Evolutionary conservation across 176 grass and related monocot species (phyloP).

Genomic region (Elymus sibiricus): DNA sequence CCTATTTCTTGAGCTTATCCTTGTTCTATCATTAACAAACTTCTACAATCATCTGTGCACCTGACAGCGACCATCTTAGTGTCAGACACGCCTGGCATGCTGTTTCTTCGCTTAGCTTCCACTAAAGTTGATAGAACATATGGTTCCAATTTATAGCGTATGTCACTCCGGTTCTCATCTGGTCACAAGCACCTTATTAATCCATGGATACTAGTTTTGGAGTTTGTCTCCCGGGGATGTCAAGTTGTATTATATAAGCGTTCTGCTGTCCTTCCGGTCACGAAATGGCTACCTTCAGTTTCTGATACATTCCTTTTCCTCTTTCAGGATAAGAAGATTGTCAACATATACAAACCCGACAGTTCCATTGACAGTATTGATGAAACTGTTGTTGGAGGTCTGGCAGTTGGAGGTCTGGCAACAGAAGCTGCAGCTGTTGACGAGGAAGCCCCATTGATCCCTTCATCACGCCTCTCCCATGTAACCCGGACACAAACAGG

Average conservation of each 20-base stretch:
- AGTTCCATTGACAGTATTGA: slow-evolving; percentile 39
- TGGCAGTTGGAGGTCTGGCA: slow-evolving; percentile 27
- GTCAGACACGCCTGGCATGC: neutral
- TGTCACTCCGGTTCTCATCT: neutral
- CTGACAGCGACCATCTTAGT: neutral
- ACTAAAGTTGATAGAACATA: neutral
- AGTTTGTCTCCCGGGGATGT: neutral
- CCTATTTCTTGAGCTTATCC: slow-evolving; percentile 1
- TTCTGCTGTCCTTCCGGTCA: neutral
- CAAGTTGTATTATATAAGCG: neutral
- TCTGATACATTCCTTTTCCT: neutral
- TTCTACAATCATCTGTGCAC: neutral
- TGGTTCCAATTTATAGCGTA: neutral
- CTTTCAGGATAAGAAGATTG: slow-evolving; percentile 70
- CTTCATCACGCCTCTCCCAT: slow-evolving; percentile 61
- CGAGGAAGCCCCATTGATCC: slow-evolving; percentile 80
- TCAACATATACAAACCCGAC: slow-evolving; percentile 48
- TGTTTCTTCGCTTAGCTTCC: slow-evolving; percentile 3
- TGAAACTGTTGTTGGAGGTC: slow-evolving; percentile 29
- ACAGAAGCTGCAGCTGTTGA: slow-evolving; percentile 54
- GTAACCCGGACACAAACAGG: slow-evolving; percentile 71
- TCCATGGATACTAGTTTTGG: neutral
- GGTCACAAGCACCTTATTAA: neutral
- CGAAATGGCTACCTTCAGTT: neutral
- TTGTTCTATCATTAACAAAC: neutral